Base-by-base conservation (phyloP, 1,284 basidiomycete genomes). In the Volvariella surrecta region DNA sequence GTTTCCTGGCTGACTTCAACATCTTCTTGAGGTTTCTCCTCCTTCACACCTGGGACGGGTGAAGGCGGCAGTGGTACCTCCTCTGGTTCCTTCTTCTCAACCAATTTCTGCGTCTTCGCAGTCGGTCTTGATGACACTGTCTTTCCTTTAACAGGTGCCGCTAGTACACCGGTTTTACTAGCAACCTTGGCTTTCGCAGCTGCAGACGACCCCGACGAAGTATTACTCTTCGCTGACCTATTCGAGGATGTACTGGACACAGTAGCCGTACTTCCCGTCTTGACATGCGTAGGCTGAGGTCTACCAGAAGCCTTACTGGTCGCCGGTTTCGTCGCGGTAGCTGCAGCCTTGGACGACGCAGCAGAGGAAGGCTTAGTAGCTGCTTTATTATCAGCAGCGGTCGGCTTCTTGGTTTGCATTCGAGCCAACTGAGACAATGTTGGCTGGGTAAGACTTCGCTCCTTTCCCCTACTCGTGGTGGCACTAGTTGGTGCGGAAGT, bases 41-140 rank as follows among this genome's bases (percentile, higher is more conserved):
- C 24, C 22, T 48, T 42, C 30, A 32, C 48, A 21, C 42, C 42
- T 22, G 51, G 50, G 15, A 45, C 48, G 7, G 59, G 56, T 10
- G 59, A 59, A 4, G 58, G 49, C n/a, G 59, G 57, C 18, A 58
- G 46, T 1, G 55, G 55, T 20, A 58, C 45, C 45, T 58, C 48
- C 2, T 52, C 48, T 21, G 59, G 55, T 28, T 47, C 54, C 43
- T 48, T 45, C 39, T 42, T 50, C 30, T 11, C 16, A 15, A n/a
- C 21, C 19, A 16, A 20, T 38, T 28, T 39, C 31, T 20, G 41
- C 32, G 17, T 6, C 11, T 28, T 6, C 24, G 24, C 24, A 11
- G 24, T 6, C 11, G 24, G 24, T 11, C 24, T 28, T 6, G 24
- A 11, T 28, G 24, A 11, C 24, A 6, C 6, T 6, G 6, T 28